phyloP scores from a whole-genome alignment of 2,329 filamentous ascomycete genomes.

The Aspergillus arachidicola region DNA sequence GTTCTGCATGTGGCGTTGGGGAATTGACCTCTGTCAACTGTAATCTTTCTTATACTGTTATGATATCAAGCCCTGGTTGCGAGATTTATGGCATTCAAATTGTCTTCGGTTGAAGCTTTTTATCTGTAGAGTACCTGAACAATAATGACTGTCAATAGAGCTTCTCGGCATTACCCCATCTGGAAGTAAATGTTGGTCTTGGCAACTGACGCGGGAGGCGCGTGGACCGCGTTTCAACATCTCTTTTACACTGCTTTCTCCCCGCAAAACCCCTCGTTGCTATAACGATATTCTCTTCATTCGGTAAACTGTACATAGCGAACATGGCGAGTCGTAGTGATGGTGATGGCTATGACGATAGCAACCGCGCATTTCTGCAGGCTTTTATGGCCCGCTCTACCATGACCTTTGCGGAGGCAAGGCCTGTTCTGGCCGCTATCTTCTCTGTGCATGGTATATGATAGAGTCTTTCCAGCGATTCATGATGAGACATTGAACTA shows the following conservation, averaged over 20 bases:
- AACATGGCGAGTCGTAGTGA: slow-evolving; percentile 20
- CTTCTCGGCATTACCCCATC: background rate
- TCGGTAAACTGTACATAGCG: background rate
- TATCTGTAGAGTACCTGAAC: background rate
- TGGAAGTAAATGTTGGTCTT: slow-evolving; percentile 2
- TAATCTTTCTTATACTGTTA: slow-evolving; percentile 22
- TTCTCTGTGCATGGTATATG: slow-evolving; percentile 59
- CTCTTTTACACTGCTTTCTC: background rate
- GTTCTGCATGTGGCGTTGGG: slow-evolving; percentile 25
- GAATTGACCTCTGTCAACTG: slow-evolving; percentile 20
- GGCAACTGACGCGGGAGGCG: background rate
- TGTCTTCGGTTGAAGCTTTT: background rate
- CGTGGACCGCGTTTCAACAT: background rate
- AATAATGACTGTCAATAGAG: background rate
- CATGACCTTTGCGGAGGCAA: slow-evolving; percentile 74
- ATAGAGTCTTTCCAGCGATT: background rate
- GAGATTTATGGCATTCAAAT: slow-evolving; percentile 17
- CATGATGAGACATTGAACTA: background rate
- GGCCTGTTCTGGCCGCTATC: slow-evolving; percentile 75
- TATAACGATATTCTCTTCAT: background rate
- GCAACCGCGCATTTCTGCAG: slow-evolving; percentile 87
- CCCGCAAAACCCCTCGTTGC: background rate
- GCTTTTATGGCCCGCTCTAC: slow-evolving; percentile 78
- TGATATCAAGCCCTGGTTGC: slow-evolving; percentile 33
- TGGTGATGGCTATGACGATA: slow-evolving; percentile 56